Base-by-base conservation (phyloP, 495 filamentous ascomycete species). In the Hypoxylon trugodes region DNA sequence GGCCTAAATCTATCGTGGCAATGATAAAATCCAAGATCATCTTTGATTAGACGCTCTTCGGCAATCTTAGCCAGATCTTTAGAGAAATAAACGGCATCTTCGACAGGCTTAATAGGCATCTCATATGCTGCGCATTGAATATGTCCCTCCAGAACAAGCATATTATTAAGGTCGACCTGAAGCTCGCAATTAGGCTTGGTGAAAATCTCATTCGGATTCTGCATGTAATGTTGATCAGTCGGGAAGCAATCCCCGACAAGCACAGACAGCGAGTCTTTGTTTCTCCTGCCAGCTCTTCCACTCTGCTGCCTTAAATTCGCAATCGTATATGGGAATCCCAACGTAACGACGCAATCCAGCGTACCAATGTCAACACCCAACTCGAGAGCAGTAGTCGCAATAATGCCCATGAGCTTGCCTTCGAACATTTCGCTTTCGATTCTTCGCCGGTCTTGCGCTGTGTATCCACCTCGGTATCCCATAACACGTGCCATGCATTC, bases 371-470 rank as follows among this genome's bases (percentile, higher is more conserved):
- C 95, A 35, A 99, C 90, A 10, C 95, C 95, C 1, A 99, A 75
- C 72, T 98, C 95, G 5, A 99, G 79, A 5, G 95, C 95, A 53
- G 87, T 96, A 1, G 95, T 99, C 6, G 93, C 95, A 6, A 99
- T 84, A 53, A 99, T 95, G 3, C 95, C 96, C 70, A 98, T 81
- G 4, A 99, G 79, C 66, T 93, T 92, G 0, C 95, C 95, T 43
- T 96, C 91, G 63, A 98, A 98, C 95, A 99, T 97, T 69, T 98
- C 95, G 28, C 82, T 87, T 74, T 99, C 95, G 42, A 99, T 98
- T 42, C 81, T 79, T 18, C 96, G 85, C 33, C 95, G 84, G 70
- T 99, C 95, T 77, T 97, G 94, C 9, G 95, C 88, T 8, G 93
- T 96, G 71, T 99, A 99, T 1, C 95, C 95, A 12, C 95, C 96